Evolutionary conservation across 2,329 filamentous ascomycete species (phyloP).

Genomic region (Aureobasidium sp.): DNA sequence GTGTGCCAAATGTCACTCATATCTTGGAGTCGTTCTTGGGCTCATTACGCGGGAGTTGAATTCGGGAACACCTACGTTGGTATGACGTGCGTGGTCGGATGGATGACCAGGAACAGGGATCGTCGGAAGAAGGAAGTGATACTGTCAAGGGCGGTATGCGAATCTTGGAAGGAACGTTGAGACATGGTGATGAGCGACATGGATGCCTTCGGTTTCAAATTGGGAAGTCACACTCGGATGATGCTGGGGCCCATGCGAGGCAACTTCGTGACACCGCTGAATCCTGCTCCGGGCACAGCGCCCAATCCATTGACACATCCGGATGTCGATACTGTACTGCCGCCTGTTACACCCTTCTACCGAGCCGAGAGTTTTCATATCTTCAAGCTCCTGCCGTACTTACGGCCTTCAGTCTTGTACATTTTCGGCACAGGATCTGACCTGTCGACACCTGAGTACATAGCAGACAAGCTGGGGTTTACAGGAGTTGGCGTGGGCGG

Average conservation of each 20-base stretch:
- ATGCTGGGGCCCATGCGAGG: constrained; percentile 41
- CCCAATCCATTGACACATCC: constrained; percentile 34
- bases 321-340: constrained; percentile 28
- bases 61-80: neutral
- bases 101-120: neutral
- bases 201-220: too few species aligned
- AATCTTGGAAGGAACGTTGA: neutral
- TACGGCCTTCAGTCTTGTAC: constrained; percentile 60
- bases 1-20: neutral
- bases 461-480: constrained; percentile 50
- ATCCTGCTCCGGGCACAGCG: constrained; percentile 22
- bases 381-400: constrained; percentile 46
- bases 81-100: neutral
- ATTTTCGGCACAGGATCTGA: constrained; percentile 55
- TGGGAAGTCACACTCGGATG: too few species aligned
- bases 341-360: constrained; percentile 51
- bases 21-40: neutral
- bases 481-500: constrained; percentile 61
- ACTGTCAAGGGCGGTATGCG: neutral
- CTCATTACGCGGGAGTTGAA: neutral
- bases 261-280: constrained; percentile 32
- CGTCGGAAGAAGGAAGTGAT: neutral
- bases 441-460: constrained; percentile 43
- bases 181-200: neutral
- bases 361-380: constrained; percentile 53